Conservation (phyloP, 129 eudicot species). For the Sambucus nigra region DNA sequence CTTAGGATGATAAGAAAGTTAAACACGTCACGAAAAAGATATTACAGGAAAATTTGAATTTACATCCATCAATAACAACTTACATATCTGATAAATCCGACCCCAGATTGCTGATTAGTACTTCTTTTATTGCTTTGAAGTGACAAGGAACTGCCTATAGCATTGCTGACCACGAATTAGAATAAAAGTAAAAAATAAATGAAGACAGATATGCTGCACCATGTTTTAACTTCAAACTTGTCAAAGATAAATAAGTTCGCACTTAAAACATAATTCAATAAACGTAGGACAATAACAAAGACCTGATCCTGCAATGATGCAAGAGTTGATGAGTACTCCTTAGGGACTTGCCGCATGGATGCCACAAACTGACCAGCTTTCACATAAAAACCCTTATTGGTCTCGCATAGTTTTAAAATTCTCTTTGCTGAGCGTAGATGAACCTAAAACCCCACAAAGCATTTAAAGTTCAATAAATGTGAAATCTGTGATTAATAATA, state of each 20-base stretch:
- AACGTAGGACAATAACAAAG: neutral
- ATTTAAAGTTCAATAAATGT: neutral
- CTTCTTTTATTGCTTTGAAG: conserved; percentile 65
- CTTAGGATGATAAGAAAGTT: neutral
- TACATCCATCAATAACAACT: conserved; percentile 25
- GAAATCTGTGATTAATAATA: neutral
- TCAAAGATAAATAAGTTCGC: neutral
- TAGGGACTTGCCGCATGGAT: conserved; percentile 75
- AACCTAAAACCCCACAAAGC: conserved; percentile 33
- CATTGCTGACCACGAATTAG: conserved; percentile 23
- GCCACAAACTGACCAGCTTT: conserved; percentile 97
- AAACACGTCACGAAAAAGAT: neutral
- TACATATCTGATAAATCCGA: conserved; percentile 60
- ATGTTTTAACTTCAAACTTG: neutral
- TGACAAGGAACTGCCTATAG: conserved; percentile 74
- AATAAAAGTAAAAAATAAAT: neutral
- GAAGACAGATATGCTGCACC: neutral
- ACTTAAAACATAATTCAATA: neutral
- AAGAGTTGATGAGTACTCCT: conserved; percentile 79
- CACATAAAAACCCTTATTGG: conserved; percentile 81
- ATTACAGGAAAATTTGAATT: neutral
- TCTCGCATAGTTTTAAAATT: conserved; percentile 55
- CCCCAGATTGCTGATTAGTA: conserved; percentile 53
- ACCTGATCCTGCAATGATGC: conserved; percentile 88
- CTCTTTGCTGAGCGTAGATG: conserved; percentile 86